phyloP scores from a whole-genome alignment of 257 asterid species.

The Agastache rugosa region DNA sequence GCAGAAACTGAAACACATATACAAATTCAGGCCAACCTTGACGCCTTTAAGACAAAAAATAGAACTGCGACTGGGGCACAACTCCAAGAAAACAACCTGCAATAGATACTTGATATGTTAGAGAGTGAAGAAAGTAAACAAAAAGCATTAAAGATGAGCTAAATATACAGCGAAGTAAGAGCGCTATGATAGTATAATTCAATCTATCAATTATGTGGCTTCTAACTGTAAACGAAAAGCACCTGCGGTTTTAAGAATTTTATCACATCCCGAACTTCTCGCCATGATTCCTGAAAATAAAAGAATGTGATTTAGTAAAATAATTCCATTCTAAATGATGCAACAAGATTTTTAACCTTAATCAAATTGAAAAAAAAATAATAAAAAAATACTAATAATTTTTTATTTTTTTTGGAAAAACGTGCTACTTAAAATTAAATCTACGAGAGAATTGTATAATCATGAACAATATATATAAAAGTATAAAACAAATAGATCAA shows the following conservation, averaged over 20 bases:
- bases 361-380: not conserved
- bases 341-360: not conserved
- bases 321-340: not conserved
- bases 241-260: slow-evolving; percentile 54
- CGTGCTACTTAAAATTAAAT: no score
- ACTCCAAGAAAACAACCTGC: slow-evolving; percentile 86
- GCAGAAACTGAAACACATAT: slow-evolving; percentile 1
- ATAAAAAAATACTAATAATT: no score
- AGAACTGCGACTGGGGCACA: slow-evolving; percentile 72
- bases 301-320: not conserved
- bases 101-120: not conserved
- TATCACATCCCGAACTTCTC: slow-evolving; percentile 76
- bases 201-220: not conserved
- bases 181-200: slow-evolving; percentile 1
- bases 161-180: slow-evolving; percentile 20
- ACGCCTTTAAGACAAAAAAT: slow-evolving; percentile 63
- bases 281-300: slow-evolving; percentile 73
- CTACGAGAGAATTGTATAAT: not conserved
- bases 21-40: slow-evolving; percentile 53
- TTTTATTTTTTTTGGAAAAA: no score
- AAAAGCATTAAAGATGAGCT: not conserved
- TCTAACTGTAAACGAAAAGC: slow-evolving; percentile 37
- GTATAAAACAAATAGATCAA: not conserved
- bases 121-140: not conserved
- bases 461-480: not conserved